Base-by-base conservation (phyloP, 140 eudicot genomes). In the Anethum foeniculum region DNA sequence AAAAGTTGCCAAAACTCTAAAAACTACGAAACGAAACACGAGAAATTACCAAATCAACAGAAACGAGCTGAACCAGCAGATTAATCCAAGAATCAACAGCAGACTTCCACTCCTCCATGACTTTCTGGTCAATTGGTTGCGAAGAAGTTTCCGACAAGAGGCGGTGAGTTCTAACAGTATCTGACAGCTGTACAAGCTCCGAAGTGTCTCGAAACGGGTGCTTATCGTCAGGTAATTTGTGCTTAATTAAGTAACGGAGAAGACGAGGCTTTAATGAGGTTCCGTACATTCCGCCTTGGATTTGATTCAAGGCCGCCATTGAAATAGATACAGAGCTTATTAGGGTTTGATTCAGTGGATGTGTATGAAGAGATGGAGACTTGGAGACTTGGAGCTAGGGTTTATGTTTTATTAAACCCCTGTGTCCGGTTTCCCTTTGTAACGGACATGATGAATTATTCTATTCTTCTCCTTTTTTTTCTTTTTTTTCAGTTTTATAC, bases 21-120 rank as follows among this genome's bases (percentile, higher is more conserved):
- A 30, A 0, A 28, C 1, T 27, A 13, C n/a, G 28, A 11, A 18
- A 56, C 68, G 68, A 58, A 71, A 36, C 25, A 71, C 23, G 21
- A 15, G 15, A 41, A 73, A 43, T 7, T 21, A 74, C 98, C 98
- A 78, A 82, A 74, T 83, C 81, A 64, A 86, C 79, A 46, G 89
- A 83, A 38, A 85, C 85, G 1, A 93, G 93, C 69, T 81, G 25
- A 76, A 90, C 80, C 72, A 91, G 21, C 11, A 92, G 93, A 39
- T 87, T 75, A 76, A 91, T 75, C 98, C 98, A 93, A 0, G 82
- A 75, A 79, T 95, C 97, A 25, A 92, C 87, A 36, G 96, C 91
- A 1, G 97, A 81, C 68, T 89, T 87, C 96, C 93, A 95, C 71
- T 78, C 82, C 1, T 85, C 88, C 36, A 87, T 81, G 77, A 77